phyloP scores from a whole-genome alignment of 169 alveolate species.

The Plasmodium ovale region DNA sequence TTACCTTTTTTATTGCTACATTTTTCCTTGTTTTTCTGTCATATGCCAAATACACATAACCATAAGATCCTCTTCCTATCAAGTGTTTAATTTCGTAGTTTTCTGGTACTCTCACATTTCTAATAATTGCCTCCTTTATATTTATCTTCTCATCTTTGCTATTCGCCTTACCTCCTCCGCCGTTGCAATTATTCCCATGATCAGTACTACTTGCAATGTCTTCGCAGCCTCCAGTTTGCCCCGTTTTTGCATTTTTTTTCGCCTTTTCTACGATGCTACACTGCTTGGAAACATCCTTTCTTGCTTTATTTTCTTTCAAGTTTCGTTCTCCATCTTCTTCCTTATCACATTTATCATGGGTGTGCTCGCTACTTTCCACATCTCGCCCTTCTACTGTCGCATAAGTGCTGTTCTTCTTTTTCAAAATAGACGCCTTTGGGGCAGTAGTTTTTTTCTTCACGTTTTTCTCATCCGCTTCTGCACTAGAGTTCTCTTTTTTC shows the following conservation, averaged over 20 bases:
- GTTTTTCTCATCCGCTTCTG: constrained; percentile 26
- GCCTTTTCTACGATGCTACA: neutral
- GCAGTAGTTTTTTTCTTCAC: constrained; percentile 20
- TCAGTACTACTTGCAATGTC: neutral
- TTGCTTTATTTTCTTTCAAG: neutral
- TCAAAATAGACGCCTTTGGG: neutral
- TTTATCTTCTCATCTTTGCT: constrained; percentile 42
- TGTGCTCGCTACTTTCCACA: neutral
- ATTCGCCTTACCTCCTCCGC: neutral
- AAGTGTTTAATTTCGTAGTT: constrained; percentile 91
- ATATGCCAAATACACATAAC: constrained; percentile 92
- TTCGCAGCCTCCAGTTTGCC: neutral
- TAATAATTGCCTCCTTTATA: constrained; percentile 66
- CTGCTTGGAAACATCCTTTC: neutral
- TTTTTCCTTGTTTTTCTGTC: constrained; percentile 86
- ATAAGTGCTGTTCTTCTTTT: constrained; percentile 10
- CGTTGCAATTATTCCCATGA: neutral
- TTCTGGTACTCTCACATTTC: constrained; percentile 82
- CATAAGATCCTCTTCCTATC: constrained; percentile 95
- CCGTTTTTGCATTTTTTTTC: neutral
- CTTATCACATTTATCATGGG: too few species aligned
- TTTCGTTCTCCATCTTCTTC: too few species aligned
- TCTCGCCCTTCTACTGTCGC: constrained; percentile 17
- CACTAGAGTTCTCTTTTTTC: constrained; percentile 23
- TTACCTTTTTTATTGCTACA: constrained; percentile 96